Evolutionary conservation across 2,329 filamentous ascomycete genomes (phyloP).

Genomic region (Dothideomycetes sp.): DNA sequence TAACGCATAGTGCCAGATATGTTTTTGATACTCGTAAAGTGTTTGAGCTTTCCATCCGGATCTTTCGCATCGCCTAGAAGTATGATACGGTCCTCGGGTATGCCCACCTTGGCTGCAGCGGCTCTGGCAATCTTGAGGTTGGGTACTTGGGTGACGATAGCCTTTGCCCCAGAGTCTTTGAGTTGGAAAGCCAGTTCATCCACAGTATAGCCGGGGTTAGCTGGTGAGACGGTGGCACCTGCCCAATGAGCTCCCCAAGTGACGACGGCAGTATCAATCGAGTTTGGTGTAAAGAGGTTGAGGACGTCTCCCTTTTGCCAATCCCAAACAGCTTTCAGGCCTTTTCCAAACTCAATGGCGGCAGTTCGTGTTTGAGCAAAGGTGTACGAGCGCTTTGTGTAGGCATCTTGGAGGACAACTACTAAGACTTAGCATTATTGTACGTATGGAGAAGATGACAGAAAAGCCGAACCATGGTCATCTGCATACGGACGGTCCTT

Average conservation of each 20-base stretch:
- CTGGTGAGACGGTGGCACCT: conserved; percentile 72
- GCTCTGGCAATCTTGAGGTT: conserved; percentile 55
- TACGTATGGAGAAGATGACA: not conserved
- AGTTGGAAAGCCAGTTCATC: conserved; percentile 81
- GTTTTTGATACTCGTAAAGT: conserved; percentile 63
- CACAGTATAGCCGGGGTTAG: conserved; percentile 77
- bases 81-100: conserved; percentile 63
- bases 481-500: conserved; percentile 58
- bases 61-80: conserved; percentile 64
- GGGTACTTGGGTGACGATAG: conserved; percentile 62
- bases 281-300: conserved; percentile 74
- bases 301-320: conserved; percentile 82
- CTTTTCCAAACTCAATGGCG: conserved; percentile 69
- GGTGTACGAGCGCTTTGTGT: conserved; percentile 61
- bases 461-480: conserved; percentile 52
- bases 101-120: conserved; percentile 60
- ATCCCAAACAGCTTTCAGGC: conserved; percentile 61
- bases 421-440: conserved; percentile 8
- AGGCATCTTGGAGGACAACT: conserved; percentile 73
- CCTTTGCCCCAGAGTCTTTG: conserved; percentile 65
- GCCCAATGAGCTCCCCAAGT: conserved; percentile 77
- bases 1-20: conserved; percentile 50
- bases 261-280: conserved; percentile 68
- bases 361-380: conserved; percentile 56
- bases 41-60: conserved; percentile 50